Evolutionary conservation across 2,329 filamentous ascomycete species (phyloP), one percentile per base, ranked within the genome.

Genomic region (Fusarium humuli): DNA sequence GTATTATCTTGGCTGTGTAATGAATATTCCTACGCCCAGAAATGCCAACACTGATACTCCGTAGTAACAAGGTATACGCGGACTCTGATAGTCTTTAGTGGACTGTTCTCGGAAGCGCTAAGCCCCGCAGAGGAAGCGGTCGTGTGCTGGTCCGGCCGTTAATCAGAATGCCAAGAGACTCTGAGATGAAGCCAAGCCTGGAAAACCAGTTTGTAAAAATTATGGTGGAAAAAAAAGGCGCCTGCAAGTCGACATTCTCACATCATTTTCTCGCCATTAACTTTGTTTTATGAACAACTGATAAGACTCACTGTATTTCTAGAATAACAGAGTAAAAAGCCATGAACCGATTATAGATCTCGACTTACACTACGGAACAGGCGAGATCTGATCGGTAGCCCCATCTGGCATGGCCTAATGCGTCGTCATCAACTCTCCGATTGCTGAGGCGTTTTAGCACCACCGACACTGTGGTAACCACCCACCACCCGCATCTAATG

Each of bases 141-240:
- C 68, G 58, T 70, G 68, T 70, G 68, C 54, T 71, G 30, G 41
- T 8, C 41, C 23, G 27, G n/a, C 29, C 27, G 45, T 46, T 60
- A 37, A 63, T 57, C 44, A 44, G 18, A 8, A 44, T 57, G 57
- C 67, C 62, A 62, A 68, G 63, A 34, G 48, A 45, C 42, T 47
- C 22, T 30, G 58, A 70, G 66, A 70, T 71, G 58, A 69, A 52
- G 67, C 67, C 67, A 70, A 70, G 67, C 47, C 57, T 65, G 32
- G 20, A 65, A 53, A 59, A 60, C 53, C 61, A 65, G 53, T 62
- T 65, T 65, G 37, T 23, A 1, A n/a, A n/a, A 11, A 12, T 7
- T 37, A 18, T 37, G 34, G 13, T 30, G 29, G 6, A 30, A 14
- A 30, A 23, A 10, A 18, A 23, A 37, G 25, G 13, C 18, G 9